phyloP scores from a whole-genome alignment of 805 yeast genomes.

The Cyberlindnera americana region DNA sequence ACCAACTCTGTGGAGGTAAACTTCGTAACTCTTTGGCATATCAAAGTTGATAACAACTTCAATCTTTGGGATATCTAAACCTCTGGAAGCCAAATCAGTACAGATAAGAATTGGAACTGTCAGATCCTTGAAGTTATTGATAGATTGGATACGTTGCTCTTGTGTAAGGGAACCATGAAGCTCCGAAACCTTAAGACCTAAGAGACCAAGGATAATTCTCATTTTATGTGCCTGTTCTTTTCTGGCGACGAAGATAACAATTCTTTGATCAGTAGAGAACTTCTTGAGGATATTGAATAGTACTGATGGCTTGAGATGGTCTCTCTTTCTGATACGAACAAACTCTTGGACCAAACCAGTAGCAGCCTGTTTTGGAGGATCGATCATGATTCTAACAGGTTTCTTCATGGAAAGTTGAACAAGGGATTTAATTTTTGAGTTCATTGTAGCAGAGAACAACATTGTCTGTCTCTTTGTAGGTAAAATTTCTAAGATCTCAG shows the following conservation, averaged over 20 bases:
- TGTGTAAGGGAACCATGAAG: conserved; percentile 82
- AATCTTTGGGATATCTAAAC: conserved; percentile 97
- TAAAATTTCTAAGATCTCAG: conserved; percentile 80
- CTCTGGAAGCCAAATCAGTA: conserved; percentile 98
- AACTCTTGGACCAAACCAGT: conserved; percentile 89
- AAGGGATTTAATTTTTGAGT: conserved; percentile 82
- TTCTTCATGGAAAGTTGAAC: conserved; percentile 82
- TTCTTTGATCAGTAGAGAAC: conserved; percentile 61
- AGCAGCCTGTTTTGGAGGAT: conserved; percentile 95
- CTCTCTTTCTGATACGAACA: conserved; percentile 90
- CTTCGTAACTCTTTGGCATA: conserved; percentile 90
- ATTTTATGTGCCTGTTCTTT: conserved; percentile 88
- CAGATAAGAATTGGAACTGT: conserved; percentile 86
- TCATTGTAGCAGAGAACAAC: conserved; percentile 97
- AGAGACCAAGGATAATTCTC: conserved; percentile 68
- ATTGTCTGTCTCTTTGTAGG: conserved; percentile 93
- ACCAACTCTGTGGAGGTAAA: conserved; percentile 96
- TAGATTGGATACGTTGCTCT: conserved; percentile 87
- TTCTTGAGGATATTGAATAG: conserved; percentile 66
- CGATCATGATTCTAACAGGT: conserved; percentile 94
- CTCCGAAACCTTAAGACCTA: conserved; percentile 76
- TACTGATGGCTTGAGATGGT: conserved; percentile 76
- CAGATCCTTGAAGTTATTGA: conserved; percentile 76
- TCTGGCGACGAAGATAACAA: conserved; percentile 87
- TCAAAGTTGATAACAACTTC: conserved; percentile 93